phyloP scores from a whole-genome alignment of 1,284 basidiomycete genomes.

The Sparassis latifolia region DNA sequence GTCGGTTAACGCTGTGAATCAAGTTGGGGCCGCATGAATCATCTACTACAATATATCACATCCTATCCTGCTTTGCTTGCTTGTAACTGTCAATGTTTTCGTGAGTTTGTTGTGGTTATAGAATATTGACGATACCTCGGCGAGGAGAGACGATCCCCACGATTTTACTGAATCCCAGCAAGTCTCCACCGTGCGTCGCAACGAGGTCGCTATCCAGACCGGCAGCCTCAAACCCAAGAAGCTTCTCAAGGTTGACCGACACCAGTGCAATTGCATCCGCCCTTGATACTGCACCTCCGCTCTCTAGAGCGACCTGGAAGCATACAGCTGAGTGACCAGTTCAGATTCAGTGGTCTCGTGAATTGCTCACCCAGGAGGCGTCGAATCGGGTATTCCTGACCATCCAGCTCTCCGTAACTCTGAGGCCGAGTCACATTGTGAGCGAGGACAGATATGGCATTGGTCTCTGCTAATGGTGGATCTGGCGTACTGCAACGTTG shows the following conservation, averaged over 20 bases:
- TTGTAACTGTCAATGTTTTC: background rate
- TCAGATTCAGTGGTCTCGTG: slow-evolving; percentile 1
- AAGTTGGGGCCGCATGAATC: too few relatives aligned
- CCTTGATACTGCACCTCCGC: slow-evolving; percentile 32
- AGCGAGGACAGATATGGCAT: slow-evolving; percentile 34
- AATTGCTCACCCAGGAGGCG: slow-evolving; percentile 35
- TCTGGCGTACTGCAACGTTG: slow-evolving; percentile 35
- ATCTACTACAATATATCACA: background rate
- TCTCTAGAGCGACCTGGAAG: slow-evolving; percentile 14
- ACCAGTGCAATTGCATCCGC: slow-evolving; percentile 38
- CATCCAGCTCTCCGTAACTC: slow-evolving; percentile 36
- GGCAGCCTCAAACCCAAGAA: slow-evolving; percentile 35
- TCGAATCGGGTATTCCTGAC: slow-evolving; percentile 48
- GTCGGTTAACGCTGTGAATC: too few relatives aligned
- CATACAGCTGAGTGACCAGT: slow-evolving; percentile 6
- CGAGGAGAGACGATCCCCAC: slow-evolving; percentile 48
- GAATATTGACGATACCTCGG: slow-evolving; percentile 40
- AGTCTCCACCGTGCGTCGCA: slow-evolving; percentile 53
- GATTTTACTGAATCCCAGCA: slow-evolving; percentile 56
- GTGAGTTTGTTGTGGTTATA: slow-evolving; percentile 16
- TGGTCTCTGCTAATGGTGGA: slow-evolving; percentile 41
- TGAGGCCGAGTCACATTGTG: slow-evolving; percentile 50
- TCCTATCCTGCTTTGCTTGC: background rate
- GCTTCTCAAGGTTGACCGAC: slow-evolving; percentile 40
- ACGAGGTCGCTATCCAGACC: slow-evolving; percentile 47